A percentile compares a stretch with the other conserved stretches of the same genome.
Evolutionary conservation across 306 rosid genomes (phyloP).

Genomic region (Cicer pinnatifidum): DNA sequence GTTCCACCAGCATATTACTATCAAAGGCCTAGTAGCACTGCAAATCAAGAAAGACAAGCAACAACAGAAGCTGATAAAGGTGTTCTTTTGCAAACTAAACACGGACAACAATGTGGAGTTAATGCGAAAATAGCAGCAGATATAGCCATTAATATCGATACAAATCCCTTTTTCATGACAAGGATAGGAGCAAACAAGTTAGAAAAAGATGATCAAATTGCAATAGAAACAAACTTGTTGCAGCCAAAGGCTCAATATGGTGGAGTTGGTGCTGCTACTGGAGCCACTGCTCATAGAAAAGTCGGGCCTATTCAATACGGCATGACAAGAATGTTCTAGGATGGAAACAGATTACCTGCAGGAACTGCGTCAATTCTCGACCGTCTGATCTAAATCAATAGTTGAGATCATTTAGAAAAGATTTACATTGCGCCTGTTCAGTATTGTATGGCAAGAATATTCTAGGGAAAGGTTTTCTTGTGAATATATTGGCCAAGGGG

Average conservation of each 20-base stretch:
- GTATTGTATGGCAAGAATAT: constrained; percentile 77
- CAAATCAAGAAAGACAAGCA: constrained; percentile 59
- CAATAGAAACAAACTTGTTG: constrained; percentile 66
- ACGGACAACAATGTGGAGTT: constrained; percentile 63
- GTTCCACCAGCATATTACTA: constrained; percentile 68
- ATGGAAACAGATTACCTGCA: neutral
- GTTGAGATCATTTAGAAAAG: neutral
- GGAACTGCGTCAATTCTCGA: neutral
- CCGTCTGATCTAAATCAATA: neutral
- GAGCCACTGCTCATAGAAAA: constrained; percentile 68
- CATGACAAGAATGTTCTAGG: constrained; percentile 74
- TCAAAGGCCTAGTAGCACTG: constrained; percentile 58
- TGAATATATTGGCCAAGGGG: constrained; percentile 26
- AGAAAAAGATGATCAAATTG: constrained; percentile 65
- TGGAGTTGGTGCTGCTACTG: constrained; percentile 60
- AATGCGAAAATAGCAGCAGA: constrained; percentile 73
- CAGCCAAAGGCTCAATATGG: constrained; percentile 74
- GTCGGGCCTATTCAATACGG: constrained; percentile 76
- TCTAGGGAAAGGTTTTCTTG: constrained; percentile 39
- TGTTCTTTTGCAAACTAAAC: constrained; percentile 59
- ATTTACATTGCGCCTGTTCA: constrained; percentile 56
- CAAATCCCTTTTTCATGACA: constrained; percentile 90
- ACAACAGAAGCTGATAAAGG: constrained; percentile 55
- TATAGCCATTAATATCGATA: constrained; percentile 70
- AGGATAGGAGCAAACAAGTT: constrained; percentile 70